Evolutionary conservation across 2,329 filamentous ascomycete species (phyloP).

Genomic region (Alternaria sp.): DNA sequence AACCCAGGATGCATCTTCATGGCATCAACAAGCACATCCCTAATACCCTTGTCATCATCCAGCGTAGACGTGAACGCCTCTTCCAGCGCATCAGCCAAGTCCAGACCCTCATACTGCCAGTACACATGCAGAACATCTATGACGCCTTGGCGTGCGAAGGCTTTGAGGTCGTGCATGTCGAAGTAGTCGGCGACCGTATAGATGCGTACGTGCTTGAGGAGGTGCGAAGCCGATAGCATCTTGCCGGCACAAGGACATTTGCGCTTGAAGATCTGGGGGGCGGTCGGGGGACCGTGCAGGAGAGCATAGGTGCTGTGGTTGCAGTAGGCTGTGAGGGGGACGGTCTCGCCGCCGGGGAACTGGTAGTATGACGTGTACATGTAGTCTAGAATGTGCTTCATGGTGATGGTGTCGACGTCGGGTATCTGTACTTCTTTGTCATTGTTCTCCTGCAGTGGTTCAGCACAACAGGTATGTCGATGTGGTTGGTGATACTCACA

Average conservation of each 20-base stretch:
- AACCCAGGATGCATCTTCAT: constrained; percentile 8
- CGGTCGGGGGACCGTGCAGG: neutral
- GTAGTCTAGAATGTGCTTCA: constrained; percentile 11
- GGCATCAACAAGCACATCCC: neutral
- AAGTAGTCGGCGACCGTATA: constrained; percentile 14
- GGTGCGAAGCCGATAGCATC: neutral
- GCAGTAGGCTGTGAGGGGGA: constrained; percentile 2
- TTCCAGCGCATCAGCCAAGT: constrained; percentile 5
- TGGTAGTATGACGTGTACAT: constrained; percentile 10
- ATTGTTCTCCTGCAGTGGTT: neutral
- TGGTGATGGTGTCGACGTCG: neutral
- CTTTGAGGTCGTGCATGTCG: constrained; percentile 1
- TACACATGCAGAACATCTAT: constrained; percentile 12
- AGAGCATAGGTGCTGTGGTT: constrained; percentile 4
- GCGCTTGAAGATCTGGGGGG: constrained; percentile 1
- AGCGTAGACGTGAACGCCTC: constrained; percentile 7
- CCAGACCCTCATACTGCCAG: constrained; percentile 6
- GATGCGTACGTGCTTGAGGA: constrained; percentile 8
- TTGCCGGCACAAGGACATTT: constrained; percentile 9
- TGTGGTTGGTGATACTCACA: neutral
- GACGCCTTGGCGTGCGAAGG: constrained; percentile 1
- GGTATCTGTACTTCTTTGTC: neutral
- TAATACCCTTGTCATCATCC: constrained; percentile 5
- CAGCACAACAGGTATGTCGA: neutral
- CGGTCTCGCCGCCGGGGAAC: neutral